Conservation (phyloP, 257 asterid species). For the Ocimum tenuiflorum region DNA sequence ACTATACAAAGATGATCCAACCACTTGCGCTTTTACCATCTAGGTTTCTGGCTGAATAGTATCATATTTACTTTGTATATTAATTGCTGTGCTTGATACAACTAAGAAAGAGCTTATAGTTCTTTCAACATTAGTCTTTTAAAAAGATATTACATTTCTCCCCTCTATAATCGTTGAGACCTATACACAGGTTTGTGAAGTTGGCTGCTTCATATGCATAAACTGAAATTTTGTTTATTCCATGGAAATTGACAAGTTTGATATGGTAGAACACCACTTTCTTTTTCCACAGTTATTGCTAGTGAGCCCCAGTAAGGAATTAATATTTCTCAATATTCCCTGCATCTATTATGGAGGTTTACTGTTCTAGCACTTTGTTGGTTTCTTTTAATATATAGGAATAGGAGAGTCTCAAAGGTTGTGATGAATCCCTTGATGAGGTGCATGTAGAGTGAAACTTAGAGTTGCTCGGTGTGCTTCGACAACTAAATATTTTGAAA, state of each 20-base stretch:
- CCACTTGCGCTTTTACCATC: not conserved
- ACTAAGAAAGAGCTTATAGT: not conserved
- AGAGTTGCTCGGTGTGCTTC: not conserved
- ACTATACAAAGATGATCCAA: too few species aligned
- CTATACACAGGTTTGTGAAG: not conserved
- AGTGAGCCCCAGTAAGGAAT: not conserved
- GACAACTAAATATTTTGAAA: not conserved
- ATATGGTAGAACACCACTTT: not conserved
- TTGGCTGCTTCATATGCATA: not conserved
- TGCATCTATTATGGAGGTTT: not conserved
- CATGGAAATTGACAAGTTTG: too few species aligned
- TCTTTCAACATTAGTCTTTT: not conserved
- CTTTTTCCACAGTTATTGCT: not conserved
- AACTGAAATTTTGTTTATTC: too few species aligned
- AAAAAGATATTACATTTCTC: too few species aligned
- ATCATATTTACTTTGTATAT: too few species aligned
- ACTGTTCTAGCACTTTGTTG: not conserved
- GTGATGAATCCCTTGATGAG: not conserved
- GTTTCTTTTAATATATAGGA: not conserved
- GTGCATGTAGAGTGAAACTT: not conserved
- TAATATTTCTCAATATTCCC: not conserved
- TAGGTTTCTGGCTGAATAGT: not conserved
- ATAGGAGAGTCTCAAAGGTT: not conserved
- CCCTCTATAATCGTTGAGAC: not conserved
- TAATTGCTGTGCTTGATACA: too few species aligned